Conservation (phyloP, 2,329 filamentous ascomycete species). For the Clarireedia homoeocarpa region DNA sequence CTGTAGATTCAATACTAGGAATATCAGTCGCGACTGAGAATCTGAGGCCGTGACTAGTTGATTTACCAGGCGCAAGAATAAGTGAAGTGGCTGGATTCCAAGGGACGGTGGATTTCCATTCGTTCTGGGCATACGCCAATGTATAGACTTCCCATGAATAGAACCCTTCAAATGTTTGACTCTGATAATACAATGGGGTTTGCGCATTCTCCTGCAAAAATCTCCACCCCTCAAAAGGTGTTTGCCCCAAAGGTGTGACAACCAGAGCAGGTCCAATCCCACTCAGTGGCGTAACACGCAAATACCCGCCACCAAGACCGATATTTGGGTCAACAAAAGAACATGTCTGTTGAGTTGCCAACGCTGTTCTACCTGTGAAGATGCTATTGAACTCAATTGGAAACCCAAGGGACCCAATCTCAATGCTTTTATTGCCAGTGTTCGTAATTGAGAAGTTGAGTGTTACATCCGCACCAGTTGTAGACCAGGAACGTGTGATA, state of each 20-base stretch:
- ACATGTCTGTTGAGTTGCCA: conserved; percentile 42
- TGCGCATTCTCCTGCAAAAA: conserved; percentile 40
- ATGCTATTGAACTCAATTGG: conserved; percentile 56
- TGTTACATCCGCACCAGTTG: conserved; percentile 40
- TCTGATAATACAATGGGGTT: conserved; percentile 37
- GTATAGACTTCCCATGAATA: conserved; percentile 53
- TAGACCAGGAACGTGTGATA: conserved; percentile 45
- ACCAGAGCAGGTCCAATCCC: conserved; percentile 44
- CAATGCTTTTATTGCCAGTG: conserved; percentile 32
- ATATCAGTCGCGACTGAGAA: conserved; percentile 42
- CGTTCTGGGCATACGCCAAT: conserved; percentile 46
- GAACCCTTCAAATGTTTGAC: conserved; percentile 51
- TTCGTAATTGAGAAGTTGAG: conserved; percentile 46
- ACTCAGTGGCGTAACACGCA: conserved; percentile 43
- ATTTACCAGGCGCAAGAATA: conserved; percentile 37
- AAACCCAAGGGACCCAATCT: conserved; percentile 50
- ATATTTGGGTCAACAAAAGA: conserved; percentile 52
- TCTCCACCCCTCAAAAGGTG: conserved; percentile 47
- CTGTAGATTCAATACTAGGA: conserved; percentile 39
- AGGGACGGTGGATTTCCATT: conserved; percentile 42
- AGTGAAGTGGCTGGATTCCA: conserved; percentile 48
- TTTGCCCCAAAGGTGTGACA: conserved; percentile 40
- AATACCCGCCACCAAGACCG: conserved; percentile 50
- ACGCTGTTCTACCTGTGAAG: conserved; percentile 42
- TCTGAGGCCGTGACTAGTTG: conserved; percentile 40